Conservation (phyloP, 139 green algal genomes). For the Picochlorum sp. region DNA sequence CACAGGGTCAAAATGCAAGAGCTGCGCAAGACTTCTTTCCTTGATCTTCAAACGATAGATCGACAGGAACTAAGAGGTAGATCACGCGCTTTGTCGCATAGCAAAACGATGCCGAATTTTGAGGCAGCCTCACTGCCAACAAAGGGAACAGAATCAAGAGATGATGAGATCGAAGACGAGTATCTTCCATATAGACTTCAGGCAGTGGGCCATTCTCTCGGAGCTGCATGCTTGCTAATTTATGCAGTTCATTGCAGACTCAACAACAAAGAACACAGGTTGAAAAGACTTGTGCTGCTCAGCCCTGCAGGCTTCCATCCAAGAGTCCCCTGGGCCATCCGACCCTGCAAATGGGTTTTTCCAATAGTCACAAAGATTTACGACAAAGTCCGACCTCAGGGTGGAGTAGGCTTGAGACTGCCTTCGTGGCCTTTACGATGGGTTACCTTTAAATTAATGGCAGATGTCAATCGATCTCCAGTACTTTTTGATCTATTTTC, state of each 20-base stretch:
- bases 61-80: too few species aligned
- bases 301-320: constrained; percentile 67
- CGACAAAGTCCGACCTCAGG: neutral
- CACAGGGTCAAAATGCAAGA: constrained; percentile 76
- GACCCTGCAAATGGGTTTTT: constrained; percentile 1
- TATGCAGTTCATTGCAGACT: constrained; percentile 31
- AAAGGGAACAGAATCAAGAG: too few species aligned
- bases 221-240: constrained; percentile 48
- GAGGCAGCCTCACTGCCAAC: too few species aligned
- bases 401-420: constrained; percentile 45
- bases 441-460: constrained; percentile 51
- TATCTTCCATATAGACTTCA: constrained; percentile 33
- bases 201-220: constrained; percentile 53
- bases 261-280: constrained; percentile 30
- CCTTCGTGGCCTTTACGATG: constrained; percentile 47
- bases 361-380: constrained; percentile 1
- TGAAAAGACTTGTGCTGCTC: constrained; percentile 62
- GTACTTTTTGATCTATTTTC: constrained; percentile 38
- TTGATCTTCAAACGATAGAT: too few species aligned
- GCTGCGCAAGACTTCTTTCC: too few species aligned
- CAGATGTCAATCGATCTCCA: constrained; percentile 38
- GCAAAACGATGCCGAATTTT: too few species aligned
- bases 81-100: too few species aligned
- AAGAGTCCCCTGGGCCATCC: constrained; percentile 7
- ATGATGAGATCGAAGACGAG: too few species aligned